These are phyloP conservation scores for Zasmidium angulare DNA, from an alignment of 2,329 filamentous ascomycete species.

Conservation along the genomic window DNA sequence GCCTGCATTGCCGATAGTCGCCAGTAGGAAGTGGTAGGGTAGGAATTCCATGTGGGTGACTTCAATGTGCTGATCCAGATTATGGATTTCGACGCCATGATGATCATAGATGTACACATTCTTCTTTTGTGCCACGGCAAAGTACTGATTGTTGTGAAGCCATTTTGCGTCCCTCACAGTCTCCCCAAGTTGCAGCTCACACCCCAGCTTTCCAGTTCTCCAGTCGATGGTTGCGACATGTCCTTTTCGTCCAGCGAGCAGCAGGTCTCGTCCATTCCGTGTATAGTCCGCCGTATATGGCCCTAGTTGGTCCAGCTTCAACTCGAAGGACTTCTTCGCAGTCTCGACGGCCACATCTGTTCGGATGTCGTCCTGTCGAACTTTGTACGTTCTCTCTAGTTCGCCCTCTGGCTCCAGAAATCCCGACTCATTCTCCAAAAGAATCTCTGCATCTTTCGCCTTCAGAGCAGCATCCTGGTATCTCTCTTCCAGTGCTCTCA, in stretches of 20 bases:
- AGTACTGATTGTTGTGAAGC: conserved; percentile 92
- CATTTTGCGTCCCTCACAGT: conserved; percentile 86
- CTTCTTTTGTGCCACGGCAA: conserved; percentile 94
- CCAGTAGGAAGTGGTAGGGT: conserved; percentile 92
- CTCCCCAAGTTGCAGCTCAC: conserved; percentile 87
- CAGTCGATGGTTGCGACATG: conserved; percentile 97
- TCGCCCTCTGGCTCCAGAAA: conserved; percentile 87
- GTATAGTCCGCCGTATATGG: conserved; percentile 90
- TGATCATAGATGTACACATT: conserved; percentile 95
- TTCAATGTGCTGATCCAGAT: conserved; percentile 84
- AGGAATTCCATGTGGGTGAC: conserved; percentile 93
- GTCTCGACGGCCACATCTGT: conserved; percentile 74
- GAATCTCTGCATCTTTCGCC: conserved; percentile 92
- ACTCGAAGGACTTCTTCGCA: conserved; percentile 88
- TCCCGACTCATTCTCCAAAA: conserved; percentile 81
- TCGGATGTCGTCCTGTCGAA: conserved; percentile 83
- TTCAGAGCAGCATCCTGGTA: conserved; percentile 77
- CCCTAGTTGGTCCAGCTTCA: conserved; percentile 78
- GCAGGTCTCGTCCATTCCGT: conserved; percentile 79
- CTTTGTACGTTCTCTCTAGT: conserved; percentile 88
- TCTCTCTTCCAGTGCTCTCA: conserved; percentile 76
- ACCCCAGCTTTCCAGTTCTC: conserved; percentile 85
- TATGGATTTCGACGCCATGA: conserved; percentile 88
- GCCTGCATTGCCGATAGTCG: conserved; percentile 78
- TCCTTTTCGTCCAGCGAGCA: conserved; percentile 86